Evolutionary conservation across 129 eudicot genomes (phyloP), one percentile per base, ranked within the genome.

Genomic region (Arctium lappa): DNA sequence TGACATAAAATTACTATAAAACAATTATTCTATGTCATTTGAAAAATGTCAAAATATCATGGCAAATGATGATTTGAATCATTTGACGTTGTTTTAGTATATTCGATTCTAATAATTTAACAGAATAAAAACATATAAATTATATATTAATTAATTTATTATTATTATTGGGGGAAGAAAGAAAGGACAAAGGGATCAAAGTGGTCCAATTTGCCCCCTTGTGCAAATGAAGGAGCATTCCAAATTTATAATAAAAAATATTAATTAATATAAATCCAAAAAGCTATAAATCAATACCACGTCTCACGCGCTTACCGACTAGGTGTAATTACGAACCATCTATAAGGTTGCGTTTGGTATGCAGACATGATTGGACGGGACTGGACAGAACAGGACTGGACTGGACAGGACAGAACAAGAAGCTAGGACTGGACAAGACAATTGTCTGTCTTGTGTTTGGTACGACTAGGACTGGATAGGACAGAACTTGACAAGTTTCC

Each of bases 191-290:
- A 83, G 33, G 84, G 69, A 84, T 78, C 79, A 83, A 65, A 73
- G 80, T 81, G 86, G 88, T 65, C 83, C 89, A 63, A 48, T 77
- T 50, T 86, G 87, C 37, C 89, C 44, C 83, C 78, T 72, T 65
- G 83, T 68, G 84, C 81, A 73, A 16, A 46, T 65, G 86, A 86
- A 86, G 86, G 75, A 86, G 78, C 86, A 82, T 63, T 33, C 74
- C 66, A 85, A 31, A 72, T 60, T 39, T 69, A 18, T 70, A 68
- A 53, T 29, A 6, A 8, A 69, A 63, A 9, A 18, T 3, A 60
- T 42, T 10, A 36, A 33, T 32, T 42, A 50, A 34, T 75, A 33
- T 34, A 72, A 60, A 48, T 71, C 30, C 69, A 69, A 68, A 29
- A 10, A 13, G 29, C 29, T 44, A 22, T 34, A 12, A 36, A 60